Evolutionary conservation across 2,329 filamentous ascomycete species (phyloP).

Genomic region (Calonectria hawksworthii): DNA sequence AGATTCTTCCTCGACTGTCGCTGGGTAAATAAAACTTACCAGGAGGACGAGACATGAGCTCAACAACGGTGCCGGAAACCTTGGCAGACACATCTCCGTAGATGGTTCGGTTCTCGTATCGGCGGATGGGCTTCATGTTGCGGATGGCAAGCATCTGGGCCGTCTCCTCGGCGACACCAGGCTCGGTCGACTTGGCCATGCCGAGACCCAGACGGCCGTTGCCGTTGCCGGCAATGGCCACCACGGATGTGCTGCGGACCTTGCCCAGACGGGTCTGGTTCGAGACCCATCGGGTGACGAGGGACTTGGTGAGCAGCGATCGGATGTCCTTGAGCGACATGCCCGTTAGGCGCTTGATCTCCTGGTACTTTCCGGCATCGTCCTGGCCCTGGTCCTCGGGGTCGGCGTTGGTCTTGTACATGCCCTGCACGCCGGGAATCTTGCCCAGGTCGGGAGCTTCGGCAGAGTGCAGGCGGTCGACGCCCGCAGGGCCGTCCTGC

Average conservation of each 20-base stretch:
- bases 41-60: slow-evolving; percentile 86
- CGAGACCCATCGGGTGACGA: slow-evolving; percentile 81
- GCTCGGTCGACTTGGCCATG: slow-evolving; percentile 88
- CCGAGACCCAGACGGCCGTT: slow-evolving; percentile 90
- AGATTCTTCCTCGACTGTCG: background rate
- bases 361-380: slow-evolving; percentile 63
- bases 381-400: slow-evolving; percentile 66
- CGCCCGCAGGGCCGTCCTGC: slow-evolving; percentile 53
- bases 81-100: slow-evolving; percentile 88
- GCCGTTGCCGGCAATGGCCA: slow-evolving; percentile 89
- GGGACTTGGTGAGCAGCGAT: slow-evolving; percentile 74
- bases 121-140: slow-evolving; percentile 92
- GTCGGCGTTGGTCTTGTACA: slow-evolving; percentile 64
- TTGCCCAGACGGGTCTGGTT: slow-evolving; percentile 99
- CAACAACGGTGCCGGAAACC: slow-evolving; percentile 87
- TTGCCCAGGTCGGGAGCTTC: slow-evolving; percentile 65
- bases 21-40: slow-evolving; percentile 71
- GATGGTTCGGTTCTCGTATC: slow-evolving; percentile 94
- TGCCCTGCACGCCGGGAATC: slow-evolving; percentile 66
- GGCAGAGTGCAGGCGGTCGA: slow-evolving; percentile 55
- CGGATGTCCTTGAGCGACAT: slow-evolving; percentile 66
- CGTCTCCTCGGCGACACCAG: slow-evolving; percentile 76
- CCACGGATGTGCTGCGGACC: slow-evolving; percentile 80
- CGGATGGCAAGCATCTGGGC: slow-evolving; percentile 85
- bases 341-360: slow-evolving; percentile 69